Percentiles rank a stretch among this genome's conserved stretches.
These are phyloP conservation scores for Basidiobolus meristosporus DNA, from an alignment of 371 early-diverging fungal species.

Conservation along the genomic window DNA sequence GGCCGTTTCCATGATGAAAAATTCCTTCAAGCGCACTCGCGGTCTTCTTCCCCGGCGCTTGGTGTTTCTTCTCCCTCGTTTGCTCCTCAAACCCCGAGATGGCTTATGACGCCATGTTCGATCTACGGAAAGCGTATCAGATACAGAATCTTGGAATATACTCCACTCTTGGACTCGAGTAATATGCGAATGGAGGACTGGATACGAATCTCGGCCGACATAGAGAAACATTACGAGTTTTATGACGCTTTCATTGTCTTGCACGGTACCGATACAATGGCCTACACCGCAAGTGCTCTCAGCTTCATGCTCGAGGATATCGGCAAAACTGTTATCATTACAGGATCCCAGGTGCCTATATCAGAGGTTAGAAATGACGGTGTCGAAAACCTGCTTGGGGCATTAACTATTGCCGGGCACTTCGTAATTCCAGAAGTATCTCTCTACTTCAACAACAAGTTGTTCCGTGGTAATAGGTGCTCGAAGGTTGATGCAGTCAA, in stretches of 20 bases:
- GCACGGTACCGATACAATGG: conserved; percentile 92
- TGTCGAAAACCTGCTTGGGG: conserved; percentile 85
- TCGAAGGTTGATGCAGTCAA: conserved; percentile 86
- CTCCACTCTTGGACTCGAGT: conserved; percentile 81
- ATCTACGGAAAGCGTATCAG: conserved; percentile 77
- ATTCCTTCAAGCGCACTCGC: too few species aligned
- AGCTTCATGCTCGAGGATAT: conserved; percentile 87
- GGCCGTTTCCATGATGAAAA: conserved; percentile 86
- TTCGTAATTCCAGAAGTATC: conserved; percentile 94
- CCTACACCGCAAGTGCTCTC: conserved; percentile 82
- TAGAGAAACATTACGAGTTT: conserved; percentile 77
- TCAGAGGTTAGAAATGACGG: conserved; percentile 95
- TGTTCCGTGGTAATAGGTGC: conserved; percentile 90
- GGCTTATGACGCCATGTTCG: conserved; percentile 79
- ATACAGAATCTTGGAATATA: conserved; percentile 85
- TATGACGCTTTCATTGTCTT: conserved; percentile 89
- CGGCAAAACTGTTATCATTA: conserved; percentile 91
- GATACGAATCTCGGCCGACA: conserved; percentile 87
- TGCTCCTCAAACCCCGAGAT: conserved; percentile 8
- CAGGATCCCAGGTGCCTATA: conserved; percentile 88
- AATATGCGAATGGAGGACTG: conserved; percentile 93
- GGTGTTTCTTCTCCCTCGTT: conserved; percentile 4
- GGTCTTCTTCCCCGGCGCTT: conserved; percentile 1
- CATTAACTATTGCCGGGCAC: conserved; percentile 81
- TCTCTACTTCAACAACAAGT: conserved; percentile 82